These are phyloP conservation scores for Torulaspora maleeae DNA, from an alignment of 805 yeast genomes.

Conservation along the genomic window DNA sequence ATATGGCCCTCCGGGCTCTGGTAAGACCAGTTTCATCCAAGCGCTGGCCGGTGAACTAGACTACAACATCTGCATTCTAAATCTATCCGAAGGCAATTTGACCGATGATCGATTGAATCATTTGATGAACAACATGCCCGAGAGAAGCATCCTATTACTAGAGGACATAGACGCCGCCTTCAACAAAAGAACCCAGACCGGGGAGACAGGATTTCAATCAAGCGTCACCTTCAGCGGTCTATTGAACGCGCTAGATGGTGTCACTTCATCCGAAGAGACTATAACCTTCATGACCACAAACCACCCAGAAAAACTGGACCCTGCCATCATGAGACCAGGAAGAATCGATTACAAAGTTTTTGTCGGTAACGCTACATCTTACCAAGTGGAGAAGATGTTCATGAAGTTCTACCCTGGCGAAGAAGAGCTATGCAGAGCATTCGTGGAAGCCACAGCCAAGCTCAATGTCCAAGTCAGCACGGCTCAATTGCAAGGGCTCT, in stretches of 20 bases:
- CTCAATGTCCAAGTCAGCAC: conserved; percentile 67
- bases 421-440: conserved; percentile 47
- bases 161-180: conserved; percentile 98
- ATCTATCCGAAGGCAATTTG: conserved; percentile 81
- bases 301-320: conserved; percentile 90
- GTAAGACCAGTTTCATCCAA: conserved; percentile 92
- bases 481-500: conserved; percentile 92
- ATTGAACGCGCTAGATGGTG: conserved; percentile 92
- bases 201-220: conserved; percentile 71
- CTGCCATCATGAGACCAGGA: conserved; percentile 93
- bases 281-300: conserved; percentile 97
- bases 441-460: conserved; percentile 39
- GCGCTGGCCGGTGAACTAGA: conserved; percentile 96
- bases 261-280: conserved; percentile 94
- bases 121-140: conserved; percentile 93
- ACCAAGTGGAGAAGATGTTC: conserved; percentile 81
- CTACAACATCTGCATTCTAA: conserved; percentile 89
- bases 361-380: conserved; percentile 80
- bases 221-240: conserved; percentile 96
- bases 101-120: conserved; percentile 95
- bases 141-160: conserved; percentile 72
- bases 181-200: conserved; percentile 68
- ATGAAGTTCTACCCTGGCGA: conserved; percentile 73
- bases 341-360: conserved; percentile 80
- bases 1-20: conserved; percentile 97